Base-by-base conservation (phyloP, 2,329 filamentous ascomycete genomes). In the Diplocarpon rosae region DNA sequence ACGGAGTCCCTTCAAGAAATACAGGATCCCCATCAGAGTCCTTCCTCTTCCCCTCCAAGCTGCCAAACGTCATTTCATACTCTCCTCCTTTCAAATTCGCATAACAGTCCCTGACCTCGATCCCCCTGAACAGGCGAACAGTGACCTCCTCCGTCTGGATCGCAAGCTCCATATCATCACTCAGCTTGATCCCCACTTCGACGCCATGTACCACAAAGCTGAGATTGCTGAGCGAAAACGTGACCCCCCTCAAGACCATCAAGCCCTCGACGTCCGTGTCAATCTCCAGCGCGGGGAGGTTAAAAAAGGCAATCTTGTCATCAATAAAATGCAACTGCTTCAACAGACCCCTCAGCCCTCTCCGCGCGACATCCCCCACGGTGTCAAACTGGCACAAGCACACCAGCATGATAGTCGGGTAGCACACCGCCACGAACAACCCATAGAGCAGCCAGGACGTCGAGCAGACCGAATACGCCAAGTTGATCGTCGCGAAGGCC, bases 21-120 rank as follows among this genome's bases (percentile, higher is more conserved):
- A 70, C 52, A 40, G 56, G 58, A 51, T 66, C 62, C n/a, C 60
- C 65, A 32, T 65, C 58, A 12, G 56, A 56, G 48, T 68, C 62
- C 33, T 60, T 55, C 2, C 56, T 58, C 34, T 58, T 61, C 43
- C 57, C 63, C 16, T 59, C 59, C 14, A 68, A 45, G 3, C 60
- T 56, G 7, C 63, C 66, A 52, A 73, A 72, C 0, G 65, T 71
- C 63, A 73, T 71, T 55, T 73, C 70, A 46, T 55, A 61, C 48
- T 69, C 60, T n/a, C 68, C 69, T 16, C 70, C 71, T 54, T 75
- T 75, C 38, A 74, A 56, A 53, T 73, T 74, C n/a, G 65, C 69
- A 53, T 68, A 75, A 10, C 73, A 69, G 48, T 75, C 69, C 4
- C 67, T 67, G 29, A 75, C 64, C n/a, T 69, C 64, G 29, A 75